Evolutionary conservation across 768 basidiomycete genomes (phyloP).

Genomic region (Royoungia palumana): DNA sequence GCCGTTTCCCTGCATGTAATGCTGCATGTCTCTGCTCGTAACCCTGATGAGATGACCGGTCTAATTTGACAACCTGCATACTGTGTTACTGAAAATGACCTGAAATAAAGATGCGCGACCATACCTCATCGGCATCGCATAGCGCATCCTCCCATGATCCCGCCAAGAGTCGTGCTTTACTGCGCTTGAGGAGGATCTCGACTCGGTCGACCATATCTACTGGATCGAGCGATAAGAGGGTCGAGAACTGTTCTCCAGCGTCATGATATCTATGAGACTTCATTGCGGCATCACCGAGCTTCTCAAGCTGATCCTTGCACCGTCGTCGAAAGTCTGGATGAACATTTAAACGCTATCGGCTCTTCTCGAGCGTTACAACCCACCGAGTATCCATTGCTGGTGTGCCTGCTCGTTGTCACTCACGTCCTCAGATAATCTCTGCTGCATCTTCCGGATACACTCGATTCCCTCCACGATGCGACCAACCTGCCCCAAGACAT

Average conservation of each 20-base stretch:
- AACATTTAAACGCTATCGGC: too few relatives aligned
- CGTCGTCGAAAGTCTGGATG: too few relatives aligned
- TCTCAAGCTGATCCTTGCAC: too few relatives aligned
- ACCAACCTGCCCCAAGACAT: too few relatives aligned
- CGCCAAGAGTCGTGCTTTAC: background rate
- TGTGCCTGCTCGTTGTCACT: too few relatives aligned
- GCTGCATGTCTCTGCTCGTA: background rate
- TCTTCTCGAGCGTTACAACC: too few relatives aligned
- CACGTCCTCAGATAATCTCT: too few relatives aligned
- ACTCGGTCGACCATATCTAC: rapidly evolving
- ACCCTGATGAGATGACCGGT: background rate
- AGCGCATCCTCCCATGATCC: slow-evolving; percentile 1
- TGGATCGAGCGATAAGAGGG: background rate
- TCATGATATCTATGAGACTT: background rate
- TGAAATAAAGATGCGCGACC: background rate
- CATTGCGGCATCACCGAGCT: too few relatives aligned
- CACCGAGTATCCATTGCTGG: too few relatives aligned
- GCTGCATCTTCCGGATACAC: too few relatives aligned
- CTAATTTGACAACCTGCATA: background rate
- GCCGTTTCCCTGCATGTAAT: background rate
- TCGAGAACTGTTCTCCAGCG: background rate
- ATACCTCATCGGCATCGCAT: slow-evolving; percentile 5
- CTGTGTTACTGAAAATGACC: too few relatives aligned
- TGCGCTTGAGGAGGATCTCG: slow-evolving; percentile 3
- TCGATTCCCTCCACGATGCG: too few relatives aligned